Conservation (phyloP, 208 protist genomes). For the Leishmania martiniquensis region DNA sequence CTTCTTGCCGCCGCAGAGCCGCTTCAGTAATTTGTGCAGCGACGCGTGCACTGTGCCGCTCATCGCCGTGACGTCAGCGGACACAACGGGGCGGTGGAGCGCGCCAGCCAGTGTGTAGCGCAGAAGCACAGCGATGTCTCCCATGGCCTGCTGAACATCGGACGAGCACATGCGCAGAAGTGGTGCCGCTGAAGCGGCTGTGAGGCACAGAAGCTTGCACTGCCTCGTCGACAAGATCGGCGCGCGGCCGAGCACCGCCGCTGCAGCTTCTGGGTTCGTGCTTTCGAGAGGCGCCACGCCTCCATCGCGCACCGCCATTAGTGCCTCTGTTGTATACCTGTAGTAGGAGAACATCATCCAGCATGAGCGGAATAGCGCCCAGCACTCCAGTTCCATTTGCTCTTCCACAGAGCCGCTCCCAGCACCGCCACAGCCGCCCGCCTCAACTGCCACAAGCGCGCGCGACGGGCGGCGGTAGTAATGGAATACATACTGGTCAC, state of each 20-base stretch:
- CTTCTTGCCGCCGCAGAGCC: conserved; percentile 29
- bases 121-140: conserved; percentile 67
- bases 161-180: conserved; percentile 82
- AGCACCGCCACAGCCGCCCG: conserved; percentile 12
- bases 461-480: conserved; percentile 60
- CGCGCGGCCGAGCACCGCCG: conserved; percentile 3
- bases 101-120: conserved; percentile 40
- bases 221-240: conserved; percentile 39
- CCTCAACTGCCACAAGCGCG: conserved; percentile 15
- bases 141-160: conserved; percentile 77
- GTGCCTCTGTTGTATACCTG: conserved; percentile 62
- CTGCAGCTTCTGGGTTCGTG: not conserved
- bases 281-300: conserved; percentile 7
- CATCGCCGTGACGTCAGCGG: conserved; percentile 21
- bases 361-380: conserved; percentile 65
- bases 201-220: conserved; percentile 51
- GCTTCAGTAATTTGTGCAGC: conserved; percentile 23
- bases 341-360: conserved; percentile 88
- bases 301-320: conserved; percentile 29
- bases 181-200: conserved; percentile 65
- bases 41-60: conserved; percentile 14
- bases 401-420: conserved; percentile 20
- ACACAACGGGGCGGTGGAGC: conserved; percentile 12
- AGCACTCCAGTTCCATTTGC: conserved; percentile 31
- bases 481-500: conserved; percentile 55